phyloP scores from a whole-genome alignment of 1,139 yeast species.

The Hansenula sp. region DNA sequence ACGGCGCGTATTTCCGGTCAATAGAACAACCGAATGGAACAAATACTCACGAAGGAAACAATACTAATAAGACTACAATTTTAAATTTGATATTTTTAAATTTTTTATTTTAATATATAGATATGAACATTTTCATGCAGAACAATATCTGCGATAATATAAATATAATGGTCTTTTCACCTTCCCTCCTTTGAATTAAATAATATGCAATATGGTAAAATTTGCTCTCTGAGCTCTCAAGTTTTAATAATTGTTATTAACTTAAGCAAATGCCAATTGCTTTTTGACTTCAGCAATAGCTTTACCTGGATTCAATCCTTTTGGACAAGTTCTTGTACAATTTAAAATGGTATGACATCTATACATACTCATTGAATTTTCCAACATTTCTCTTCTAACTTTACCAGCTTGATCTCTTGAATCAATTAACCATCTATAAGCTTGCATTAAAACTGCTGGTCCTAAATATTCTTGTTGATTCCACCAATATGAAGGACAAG shows the following conservation, averaged over 20 bases:
- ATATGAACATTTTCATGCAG: too few relatives aligned
- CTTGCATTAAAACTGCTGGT: conserved; percentile 98
- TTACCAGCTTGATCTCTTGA: conserved; percentile 90
- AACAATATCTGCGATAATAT: too few relatives aligned
- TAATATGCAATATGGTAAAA: too few relatives aligned
- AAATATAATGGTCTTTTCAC: too few relatives aligned
- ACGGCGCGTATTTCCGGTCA: too few relatives aligned
- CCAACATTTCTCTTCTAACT: conserved; percentile 82
- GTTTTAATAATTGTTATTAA: too few relatives aligned
- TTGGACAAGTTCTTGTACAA: conserved; percentile 97
- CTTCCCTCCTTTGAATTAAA: background rate
- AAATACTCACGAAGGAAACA: too few relatives aligned
- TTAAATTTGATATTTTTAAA: too few relatives aligned
- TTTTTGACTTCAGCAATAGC: conserved; percentile 98
- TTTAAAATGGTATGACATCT: conserved; percentile 99
- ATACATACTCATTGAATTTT: conserved; percentile 95
- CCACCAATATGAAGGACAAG: conserved; percentile 99
- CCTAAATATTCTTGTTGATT: conserved; percentile 98
- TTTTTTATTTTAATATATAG: too few relatives aligned
- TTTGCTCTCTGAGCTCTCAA: background rate
- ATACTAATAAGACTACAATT: too few relatives aligned
- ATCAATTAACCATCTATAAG: conserved; percentile 97
- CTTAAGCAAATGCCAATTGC: conserved; percentile 74
- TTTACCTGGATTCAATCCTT: conserved; percentile 96
- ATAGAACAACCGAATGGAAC: too few relatives aligned